Evolutionary conservation across 306 rosid species (phyloP).

Genomic region (Pyrus communis): DNA sequence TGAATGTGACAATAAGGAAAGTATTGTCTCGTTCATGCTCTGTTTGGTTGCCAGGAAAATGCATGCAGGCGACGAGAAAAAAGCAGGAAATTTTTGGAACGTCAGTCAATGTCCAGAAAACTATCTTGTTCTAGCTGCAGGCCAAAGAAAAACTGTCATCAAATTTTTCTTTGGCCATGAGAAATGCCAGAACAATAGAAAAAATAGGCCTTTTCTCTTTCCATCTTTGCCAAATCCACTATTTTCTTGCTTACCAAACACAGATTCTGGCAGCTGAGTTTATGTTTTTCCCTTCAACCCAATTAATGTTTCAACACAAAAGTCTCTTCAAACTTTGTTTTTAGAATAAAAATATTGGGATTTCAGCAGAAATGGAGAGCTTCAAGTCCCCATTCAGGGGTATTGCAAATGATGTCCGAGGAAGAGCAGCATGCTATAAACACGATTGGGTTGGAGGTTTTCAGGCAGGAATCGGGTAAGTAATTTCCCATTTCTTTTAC

Average conservation of each 20-base stretch:
- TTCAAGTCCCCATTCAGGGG: slow-evolving; percentile 59
- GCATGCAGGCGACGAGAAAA: not conserved
- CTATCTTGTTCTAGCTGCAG: not conserved
- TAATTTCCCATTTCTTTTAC: not conserved
- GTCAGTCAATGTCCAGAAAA: not conserved
- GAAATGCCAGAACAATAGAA: not conserved
- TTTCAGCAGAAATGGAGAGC: slow-evolving; percentile 39
- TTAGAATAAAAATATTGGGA: too few relatives aligned
- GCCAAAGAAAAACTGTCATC: not conserved
- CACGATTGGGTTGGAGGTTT: slow-evolving; percentile 70
- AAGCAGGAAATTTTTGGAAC: too few relatives aligned
- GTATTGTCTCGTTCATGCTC: not conserved
- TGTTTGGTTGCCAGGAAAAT: slow-evolving; percentile 14
- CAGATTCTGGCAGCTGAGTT: not conserved
- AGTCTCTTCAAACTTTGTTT: not conserved
- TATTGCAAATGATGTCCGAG: slow-evolving; percentile 41
- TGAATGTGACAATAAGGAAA: not conserved
- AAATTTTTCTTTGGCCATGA: not conserved
- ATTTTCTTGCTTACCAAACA: not conserved
- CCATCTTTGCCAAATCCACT: not conserved
- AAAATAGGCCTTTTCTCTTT: not conserved
- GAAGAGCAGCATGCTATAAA: slow-evolving; percentile 54
- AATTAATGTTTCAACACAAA: not conserved
- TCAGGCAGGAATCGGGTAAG: slow-evolving; percentile 59
- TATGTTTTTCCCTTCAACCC: not conserved